phyloP scores from a whole-genome alignment of 1,139 yeast species.

The Sugiyamaella novakii region DNA sequence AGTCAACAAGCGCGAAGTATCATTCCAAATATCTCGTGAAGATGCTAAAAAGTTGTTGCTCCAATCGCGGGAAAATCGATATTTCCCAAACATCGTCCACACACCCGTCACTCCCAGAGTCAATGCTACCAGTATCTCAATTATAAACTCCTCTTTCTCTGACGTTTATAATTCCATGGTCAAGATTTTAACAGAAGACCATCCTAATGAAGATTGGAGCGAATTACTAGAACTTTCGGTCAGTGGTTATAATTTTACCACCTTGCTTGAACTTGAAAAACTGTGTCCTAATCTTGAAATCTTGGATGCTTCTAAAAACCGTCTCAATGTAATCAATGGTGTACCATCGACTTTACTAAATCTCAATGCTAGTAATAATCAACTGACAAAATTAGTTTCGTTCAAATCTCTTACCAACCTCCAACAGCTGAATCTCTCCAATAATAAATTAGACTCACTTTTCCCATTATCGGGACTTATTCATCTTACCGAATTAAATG shows the following conservation, averaged over 20 bases:
- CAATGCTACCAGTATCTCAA: slow-evolving; percentile 37
- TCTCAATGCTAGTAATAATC: slow-evolving; percentile 39
- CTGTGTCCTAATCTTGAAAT: slow-evolving; percentile 42
- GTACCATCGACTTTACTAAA: slow-evolving; percentile 38
- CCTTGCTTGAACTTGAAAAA: slow-evolving; percentile 41
- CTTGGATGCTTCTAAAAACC: slow-evolving; percentile 41
- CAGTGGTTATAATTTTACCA: slow-evolving; percentile 36
- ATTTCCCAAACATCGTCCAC: background rate
- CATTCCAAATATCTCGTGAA: slow-evolving; percentile 27
- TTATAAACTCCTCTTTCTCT: slow-evolving; percentile 39
- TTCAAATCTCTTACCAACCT: slow-evolving; percentile 39
- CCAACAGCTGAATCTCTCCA: slow-evolving; percentile 38
- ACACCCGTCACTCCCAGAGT: slow-evolving; percentile 15
- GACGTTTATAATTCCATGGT: slow-evolving; percentile 39
- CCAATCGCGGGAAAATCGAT: slow-evolving; percentile 1
- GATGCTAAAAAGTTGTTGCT: slow-evolving; percentile 18
- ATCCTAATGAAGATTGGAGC: slow-evolving; percentile 45
- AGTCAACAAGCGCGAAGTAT: slow-evolving; percentile 29
- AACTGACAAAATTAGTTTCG: slow-evolving; percentile 38
- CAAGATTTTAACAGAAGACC: slow-evolving; percentile 39
- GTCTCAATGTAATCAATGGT: slow-evolving; percentile 43
- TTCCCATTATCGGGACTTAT: slow-evolving; percentile 38
- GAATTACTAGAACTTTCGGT: slow-evolving; percentile 38
- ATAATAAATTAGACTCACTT: slow-evolving; percentile 40
- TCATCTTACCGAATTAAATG: slow-evolving; percentile 39